Evolutionary conservation across 176 grass and related monocot species (phyloP).

Genomic region (Carex kokanica): DNA sequence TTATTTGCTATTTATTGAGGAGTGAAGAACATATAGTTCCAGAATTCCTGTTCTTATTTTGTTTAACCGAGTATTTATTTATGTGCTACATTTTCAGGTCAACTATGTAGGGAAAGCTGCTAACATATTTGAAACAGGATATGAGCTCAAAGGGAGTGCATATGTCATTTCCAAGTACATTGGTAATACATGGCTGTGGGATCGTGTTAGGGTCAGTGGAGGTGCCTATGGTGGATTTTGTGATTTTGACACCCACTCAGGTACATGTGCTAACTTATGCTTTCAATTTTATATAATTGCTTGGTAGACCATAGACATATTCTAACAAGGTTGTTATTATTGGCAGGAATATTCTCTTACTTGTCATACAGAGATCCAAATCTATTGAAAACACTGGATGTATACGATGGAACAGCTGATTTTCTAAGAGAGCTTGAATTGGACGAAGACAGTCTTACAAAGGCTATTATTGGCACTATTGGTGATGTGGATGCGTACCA

Average conservation of each 20-base stretch:
- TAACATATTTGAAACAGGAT: constrained; percentile 88
- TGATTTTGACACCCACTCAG: constrained; percentile 98
- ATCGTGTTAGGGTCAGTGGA: constrained; percentile 91
- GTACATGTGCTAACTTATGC: constrained; percentile 29
- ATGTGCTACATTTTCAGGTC: constrained; percentile 51
- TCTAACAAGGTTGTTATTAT: constrained; percentile 14
- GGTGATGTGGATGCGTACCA: constrained; percentile 91
- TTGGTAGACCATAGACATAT: constrained; percentile 28
- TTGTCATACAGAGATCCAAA: constrained; percentile 98
- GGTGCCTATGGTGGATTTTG: constrained; percentile 98
- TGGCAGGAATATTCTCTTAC: constrained; percentile 92
- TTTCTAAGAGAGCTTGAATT: constrained; percentile 89
- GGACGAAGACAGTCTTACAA: constrained; percentile 72
- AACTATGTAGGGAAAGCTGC: constrained; percentile 99
- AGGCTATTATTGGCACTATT: constrained; percentile 99
- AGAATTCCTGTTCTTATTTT: background rate
- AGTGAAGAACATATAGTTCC: constrained; percentile 6
- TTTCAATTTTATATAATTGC: constrained; percentile 8
- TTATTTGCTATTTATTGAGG: constrained; percentile 1
- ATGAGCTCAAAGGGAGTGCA: constrained; percentile 85
- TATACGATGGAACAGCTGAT: constrained; percentile 87
- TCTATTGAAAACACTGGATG: constrained; percentile 87
- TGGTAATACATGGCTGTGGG: constrained; percentile 94
- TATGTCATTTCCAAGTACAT: constrained; percentile 98
- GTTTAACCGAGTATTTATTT: background rate